These are phyloP conservation scores for Gossypium raimondii DNA, from an alignment of 345 rosid genomes.

Conservation along the genomic window DNA sequence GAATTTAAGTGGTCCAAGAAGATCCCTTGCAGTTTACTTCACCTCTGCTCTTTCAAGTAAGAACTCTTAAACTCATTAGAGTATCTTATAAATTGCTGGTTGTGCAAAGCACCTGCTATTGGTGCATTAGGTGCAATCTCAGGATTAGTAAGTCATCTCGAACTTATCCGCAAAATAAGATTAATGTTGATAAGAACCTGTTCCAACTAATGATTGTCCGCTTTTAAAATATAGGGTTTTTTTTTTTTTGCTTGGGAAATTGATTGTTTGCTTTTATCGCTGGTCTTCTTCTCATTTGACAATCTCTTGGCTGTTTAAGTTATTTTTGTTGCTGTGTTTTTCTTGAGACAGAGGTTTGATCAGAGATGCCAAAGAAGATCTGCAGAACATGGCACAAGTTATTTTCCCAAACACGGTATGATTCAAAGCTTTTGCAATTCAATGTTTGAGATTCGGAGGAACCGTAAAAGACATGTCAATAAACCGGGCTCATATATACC, in stretches of 20 bases:
- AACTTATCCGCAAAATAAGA: background rate
- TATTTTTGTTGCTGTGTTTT: constrained; percentile 53
- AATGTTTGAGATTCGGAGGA: background rate
- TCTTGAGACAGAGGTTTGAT: constrained; percentile 50
- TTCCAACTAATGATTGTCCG: background rate
- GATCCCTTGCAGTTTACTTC: too few species aligned
- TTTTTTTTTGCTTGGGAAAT: background rate
- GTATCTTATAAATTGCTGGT: constrained; percentile 45
- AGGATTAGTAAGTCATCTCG: constrained; percentile 55
- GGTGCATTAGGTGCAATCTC: constrained; percentile 92
- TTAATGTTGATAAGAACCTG: background rate
- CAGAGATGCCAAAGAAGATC: constrained; percentile 60
- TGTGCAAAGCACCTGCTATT: constrained; percentile 66
- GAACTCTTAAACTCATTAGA: too few species aligned
- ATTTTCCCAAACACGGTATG: constrained; percentile 66
- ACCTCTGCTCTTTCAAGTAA: too few species aligned
- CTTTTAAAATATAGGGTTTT: background rate
- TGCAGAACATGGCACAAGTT: constrained; percentile 57
- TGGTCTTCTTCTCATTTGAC: background rate
- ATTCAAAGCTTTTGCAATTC: background rate
- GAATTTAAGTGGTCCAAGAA: constrained; percentile 41
- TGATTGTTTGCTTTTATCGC: background rate
- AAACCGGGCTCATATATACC: too few species aligned
- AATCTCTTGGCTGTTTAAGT: constrained; percentile 36
- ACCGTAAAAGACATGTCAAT: background rate